Evolutionary conservation across 768 basidiomycete species (phyloP).

Genomic region (Lyophyllum shimeji): DNA sequence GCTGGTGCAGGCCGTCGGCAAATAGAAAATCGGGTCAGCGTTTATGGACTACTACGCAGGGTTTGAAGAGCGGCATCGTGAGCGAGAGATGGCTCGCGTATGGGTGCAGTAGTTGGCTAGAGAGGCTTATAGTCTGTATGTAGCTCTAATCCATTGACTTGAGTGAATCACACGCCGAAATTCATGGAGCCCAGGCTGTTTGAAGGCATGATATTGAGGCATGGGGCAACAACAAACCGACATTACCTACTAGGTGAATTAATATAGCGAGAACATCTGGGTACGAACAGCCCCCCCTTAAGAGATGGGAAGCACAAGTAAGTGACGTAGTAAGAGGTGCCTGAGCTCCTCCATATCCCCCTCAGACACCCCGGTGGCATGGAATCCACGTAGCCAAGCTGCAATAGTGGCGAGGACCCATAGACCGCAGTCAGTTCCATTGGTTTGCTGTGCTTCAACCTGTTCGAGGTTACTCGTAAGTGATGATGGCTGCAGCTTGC

Average conservation of each 20-base stretch:
- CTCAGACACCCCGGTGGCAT: constrained; percentile 13
- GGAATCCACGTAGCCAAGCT: constrained; percentile 18
- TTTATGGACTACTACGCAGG: neutral
- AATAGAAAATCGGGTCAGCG: neutral
- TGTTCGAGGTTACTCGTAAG: neutral
- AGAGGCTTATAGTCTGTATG: neutral
- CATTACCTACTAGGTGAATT: neutral
- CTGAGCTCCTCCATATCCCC: constrained; percentile 14
- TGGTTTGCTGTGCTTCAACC: constrained; percentile 8
- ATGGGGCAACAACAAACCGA: too few relatives aligned
- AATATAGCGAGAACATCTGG: neutral
- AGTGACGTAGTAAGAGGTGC: constrained; percentile 2
- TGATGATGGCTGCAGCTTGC: neutral
- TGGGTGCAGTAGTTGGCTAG: constrained; percentile 1
- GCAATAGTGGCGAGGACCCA: constrained; percentile 23
- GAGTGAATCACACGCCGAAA: too few relatives aligned
- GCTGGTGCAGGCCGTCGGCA: neutral
- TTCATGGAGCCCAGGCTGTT: too few relatives aligned
- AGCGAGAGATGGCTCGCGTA: neutral
- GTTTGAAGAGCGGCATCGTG: neutral
- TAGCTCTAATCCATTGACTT: too few relatives aligned
- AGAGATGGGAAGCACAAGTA: constrained; percentile 17
- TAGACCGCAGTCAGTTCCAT: constrained; percentile 22
- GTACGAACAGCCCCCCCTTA: neutral
- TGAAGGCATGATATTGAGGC: too few relatives aligned